phyloP scores from a whole-genome alignment of 148 eudicot genomes.

The Rhododendron henanense region DNA sequence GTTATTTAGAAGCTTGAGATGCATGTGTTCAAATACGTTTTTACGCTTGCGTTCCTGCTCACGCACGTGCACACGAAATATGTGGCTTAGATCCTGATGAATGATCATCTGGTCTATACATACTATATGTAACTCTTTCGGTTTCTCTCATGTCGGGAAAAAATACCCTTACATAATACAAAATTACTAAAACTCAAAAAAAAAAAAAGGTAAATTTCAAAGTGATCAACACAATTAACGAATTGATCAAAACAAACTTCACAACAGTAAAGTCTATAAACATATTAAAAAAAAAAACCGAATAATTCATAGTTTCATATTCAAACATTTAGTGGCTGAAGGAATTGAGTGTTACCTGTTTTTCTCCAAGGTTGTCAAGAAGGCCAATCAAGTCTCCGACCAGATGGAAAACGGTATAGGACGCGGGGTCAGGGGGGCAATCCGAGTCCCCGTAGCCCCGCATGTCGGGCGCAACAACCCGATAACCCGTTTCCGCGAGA shows the following conservation, averaged over 20 bases:
- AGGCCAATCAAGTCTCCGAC: constrained; percentile 12
- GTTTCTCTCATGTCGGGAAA: no score
- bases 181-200: neutral
- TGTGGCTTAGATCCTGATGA: no score
- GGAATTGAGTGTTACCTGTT: no score
- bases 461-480: constrained; percentile 6
- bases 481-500: neutral
- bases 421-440: neutral
- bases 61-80: no score
- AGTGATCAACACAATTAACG: neutral
- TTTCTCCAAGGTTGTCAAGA: neutral
- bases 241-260: neutral
- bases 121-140: no score
- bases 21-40: no score
- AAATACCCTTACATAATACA: neutral
- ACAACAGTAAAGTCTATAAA: neutral
- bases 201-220: neutral
- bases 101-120: no score
- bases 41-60: no score
- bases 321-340: no score
- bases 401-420: constrained; percentile 1
- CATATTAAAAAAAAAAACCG: no score
- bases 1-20: no score
- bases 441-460: constrained; percentile 8
- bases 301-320: no score